Evolutionary conservation across 345 rosid genomes (phyloP).

Genomic region (Gossypium turneri): DNA sequence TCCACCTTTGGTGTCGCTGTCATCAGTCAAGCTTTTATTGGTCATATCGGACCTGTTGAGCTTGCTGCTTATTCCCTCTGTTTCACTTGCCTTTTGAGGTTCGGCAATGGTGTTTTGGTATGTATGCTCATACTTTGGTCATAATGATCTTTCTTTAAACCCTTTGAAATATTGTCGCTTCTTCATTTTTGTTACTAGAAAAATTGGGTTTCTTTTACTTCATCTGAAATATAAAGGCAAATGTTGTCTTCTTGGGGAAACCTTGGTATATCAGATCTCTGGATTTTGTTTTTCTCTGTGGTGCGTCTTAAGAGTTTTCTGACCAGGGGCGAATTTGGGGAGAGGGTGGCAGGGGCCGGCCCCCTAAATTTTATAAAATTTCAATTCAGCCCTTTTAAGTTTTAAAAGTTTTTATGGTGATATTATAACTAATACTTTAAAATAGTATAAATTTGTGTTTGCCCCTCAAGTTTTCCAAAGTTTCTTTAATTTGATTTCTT

Average conservation of each 20-base stretch:
- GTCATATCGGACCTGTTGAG: constrained; percentile 59
- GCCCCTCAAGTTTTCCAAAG: too few species aligned
- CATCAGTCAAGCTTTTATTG: constrained; percentile 64
- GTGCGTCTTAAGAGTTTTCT: not conserved
- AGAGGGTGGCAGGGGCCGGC: too few species aligned
- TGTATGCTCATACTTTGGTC: not conserved
- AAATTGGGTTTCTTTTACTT: not conserved
- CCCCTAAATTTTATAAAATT: too few species aligned
- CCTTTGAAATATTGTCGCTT: not conserved
- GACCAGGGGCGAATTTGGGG: not conserved
- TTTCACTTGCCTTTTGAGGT: constrained; percentile 56
- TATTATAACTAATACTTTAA: too few species aligned
- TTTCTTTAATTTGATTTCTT: too few species aligned
- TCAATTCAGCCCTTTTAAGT: too few species aligned
- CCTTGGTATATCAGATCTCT: not conserved
- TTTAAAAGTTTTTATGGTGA: too few species aligned
- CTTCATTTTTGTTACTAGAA: too few species aligned
- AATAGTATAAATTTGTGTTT: too few species aligned
- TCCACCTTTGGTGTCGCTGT: constrained; percentile 55
- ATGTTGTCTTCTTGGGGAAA: not conserved
- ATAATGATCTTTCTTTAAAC: not conserved
- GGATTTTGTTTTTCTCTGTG: not conserved
- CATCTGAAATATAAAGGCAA: not conserved
- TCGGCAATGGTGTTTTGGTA: constrained; percentile 65
- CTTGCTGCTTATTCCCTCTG: constrained; percentile 76